These are phyloP conservation scores for Chytriomyces hyalinus DNA, from an alignment of 192 early-diverging fungal species.

Conservation along the genomic window DNA sequence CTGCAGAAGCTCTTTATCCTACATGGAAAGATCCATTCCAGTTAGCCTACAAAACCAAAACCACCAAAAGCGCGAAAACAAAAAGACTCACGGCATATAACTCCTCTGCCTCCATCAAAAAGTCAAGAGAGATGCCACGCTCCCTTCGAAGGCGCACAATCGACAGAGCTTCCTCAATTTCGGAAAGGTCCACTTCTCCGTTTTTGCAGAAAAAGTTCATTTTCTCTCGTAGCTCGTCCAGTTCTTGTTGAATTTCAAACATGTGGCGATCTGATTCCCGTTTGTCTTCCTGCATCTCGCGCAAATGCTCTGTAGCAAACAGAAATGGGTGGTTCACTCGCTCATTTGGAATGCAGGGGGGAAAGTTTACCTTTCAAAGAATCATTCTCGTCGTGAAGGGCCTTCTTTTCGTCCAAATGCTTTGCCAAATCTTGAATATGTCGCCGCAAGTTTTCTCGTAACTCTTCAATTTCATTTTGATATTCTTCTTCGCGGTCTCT, in stretches of 20 bases:
- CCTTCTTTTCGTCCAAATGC: constrained; percentile 44
- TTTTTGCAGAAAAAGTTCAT: constrained; percentile 40
- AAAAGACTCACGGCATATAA: constrained; percentile 27
- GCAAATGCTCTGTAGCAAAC: constrained; percentile 13
- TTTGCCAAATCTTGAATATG: constrained; percentile 36
- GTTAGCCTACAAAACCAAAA: constrained; percentile 20
- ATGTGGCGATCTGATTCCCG: constrained; percentile 31
- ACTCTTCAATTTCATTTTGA: constrained; percentile 41
- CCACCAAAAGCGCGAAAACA: not conserved
- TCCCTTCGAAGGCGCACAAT: constrained; percentile 49
- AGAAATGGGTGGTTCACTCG: not conserved
- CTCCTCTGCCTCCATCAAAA: constrained; percentile 47
- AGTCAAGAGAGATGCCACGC: constrained; percentile 50
- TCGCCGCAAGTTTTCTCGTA: constrained; percentile 40
- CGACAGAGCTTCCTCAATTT: constrained; percentile 62
- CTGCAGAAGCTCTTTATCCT: constrained; percentile 59
- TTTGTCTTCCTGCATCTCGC: constrained; percentile 34
- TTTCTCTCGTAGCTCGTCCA: constrained; percentile 43
- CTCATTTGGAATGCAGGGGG: constrained; percentile 1
- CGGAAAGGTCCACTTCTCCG: constrained; percentile 47
- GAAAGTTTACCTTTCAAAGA: constrained; percentile 28
- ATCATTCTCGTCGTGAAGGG: constrained; percentile 31
- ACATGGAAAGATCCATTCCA: not conserved
- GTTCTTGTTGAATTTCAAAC: constrained; percentile 48
- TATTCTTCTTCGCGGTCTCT: constrained; percentile 50